Base-by-base conservation (phyloP, 1,284 basidiomycete species). In the Mycosarcoma maydis region DNA sequence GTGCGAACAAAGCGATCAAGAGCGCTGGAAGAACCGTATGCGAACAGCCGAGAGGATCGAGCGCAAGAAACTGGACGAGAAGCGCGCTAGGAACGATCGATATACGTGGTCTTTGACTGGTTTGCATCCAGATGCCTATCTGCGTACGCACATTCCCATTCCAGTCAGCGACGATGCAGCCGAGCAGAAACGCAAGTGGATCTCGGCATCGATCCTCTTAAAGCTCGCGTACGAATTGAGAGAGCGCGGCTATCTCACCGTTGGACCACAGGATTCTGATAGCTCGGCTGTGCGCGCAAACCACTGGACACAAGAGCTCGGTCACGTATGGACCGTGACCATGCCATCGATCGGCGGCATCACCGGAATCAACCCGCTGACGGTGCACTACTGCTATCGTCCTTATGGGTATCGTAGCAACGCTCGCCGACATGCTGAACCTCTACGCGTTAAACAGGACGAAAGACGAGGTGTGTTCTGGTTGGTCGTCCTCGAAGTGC, bases 351-450 rank as follows among this genome's bases (percentile, higher is more conserved):
- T 88, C 47, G 60, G 89, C 24, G 90, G 90, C 0, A 86, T 86
- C 51, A 87, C 89, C 66, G 90, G 89, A 0, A 89, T 90, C 69
- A 91, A 91, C 61, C 90, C 90, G 0, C 82, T 92, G 46, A 88
- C 88, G 0, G 87, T 90, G 20, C 90, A 90, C 80, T 90, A 88
- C 72, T 87, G 87, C 74, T 91, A 91, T 41, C 59, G 70, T 4
- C 71, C 73, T 0, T 13, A 50, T 22, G 38, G 30, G 6, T 49
- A n/a, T 3, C 38, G 17, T 19, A 22, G 17, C n/a, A 22, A 17
- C n/a, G n/a, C n/a, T n/a, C n/a, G n/a, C n/a, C n/a, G n/a, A n/a
- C n/a, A n/a, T n/a, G n/a, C n/a, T n/a, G n/a, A n/a, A n/a, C n/a
- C n/a, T n/a, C n/a, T n/a, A n/a, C n/a, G n/a, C n/a, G n/a, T n/a